phyloP scores from a whole-genome alignment of 2,329 filamentous ascomycete species.

The Alternaria sp. region DNA sequence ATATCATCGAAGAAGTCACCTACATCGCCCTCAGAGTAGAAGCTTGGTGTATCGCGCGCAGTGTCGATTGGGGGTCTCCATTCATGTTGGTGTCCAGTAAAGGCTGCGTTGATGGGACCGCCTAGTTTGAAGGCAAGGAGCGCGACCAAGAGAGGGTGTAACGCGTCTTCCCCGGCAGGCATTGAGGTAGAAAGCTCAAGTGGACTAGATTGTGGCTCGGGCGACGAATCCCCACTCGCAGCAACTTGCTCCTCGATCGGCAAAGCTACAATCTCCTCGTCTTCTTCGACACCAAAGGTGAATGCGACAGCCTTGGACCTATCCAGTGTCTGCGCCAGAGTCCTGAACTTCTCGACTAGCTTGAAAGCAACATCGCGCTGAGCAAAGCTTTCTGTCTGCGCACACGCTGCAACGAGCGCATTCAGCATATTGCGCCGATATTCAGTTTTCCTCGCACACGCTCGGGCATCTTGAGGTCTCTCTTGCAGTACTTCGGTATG shows the following conservation, averaged over 20 bases:
- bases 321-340: not conserved
- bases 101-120: constrained; percentile 18
- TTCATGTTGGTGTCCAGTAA: constrained; percentile 8
- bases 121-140: constrained; percentile 18
- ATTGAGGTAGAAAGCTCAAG: not conserved
- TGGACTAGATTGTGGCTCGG: not conserved
- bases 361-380: not conserved
- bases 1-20: constrained; percentile 10
- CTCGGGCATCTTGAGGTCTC: not conserved
- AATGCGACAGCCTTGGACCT: constrained; percentile 4
- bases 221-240: not conserved
- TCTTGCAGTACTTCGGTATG: not conserved
- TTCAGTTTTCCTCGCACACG: not conserved
- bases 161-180: not conserved
- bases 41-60: not conserved
- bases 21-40: constrained; percentile 15
- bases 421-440: not conserved
- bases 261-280: not conserved
- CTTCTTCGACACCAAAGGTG: not conserved
- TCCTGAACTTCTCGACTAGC: constrained; percentile 6
- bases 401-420: not conserved
- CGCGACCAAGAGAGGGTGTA: constrained; percentile 16
- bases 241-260: not conserved
- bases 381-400: not conserved
- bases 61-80: constrained; percentile 9